A percentile compares a stretch with the other conserved stretches of the same genome.
These are phyloP conservation scores for Exophiala alcalophila DNA, from an alignment of 2,329 filamentous ascomycete genomes.

Conservation along the genomic window DNA sequence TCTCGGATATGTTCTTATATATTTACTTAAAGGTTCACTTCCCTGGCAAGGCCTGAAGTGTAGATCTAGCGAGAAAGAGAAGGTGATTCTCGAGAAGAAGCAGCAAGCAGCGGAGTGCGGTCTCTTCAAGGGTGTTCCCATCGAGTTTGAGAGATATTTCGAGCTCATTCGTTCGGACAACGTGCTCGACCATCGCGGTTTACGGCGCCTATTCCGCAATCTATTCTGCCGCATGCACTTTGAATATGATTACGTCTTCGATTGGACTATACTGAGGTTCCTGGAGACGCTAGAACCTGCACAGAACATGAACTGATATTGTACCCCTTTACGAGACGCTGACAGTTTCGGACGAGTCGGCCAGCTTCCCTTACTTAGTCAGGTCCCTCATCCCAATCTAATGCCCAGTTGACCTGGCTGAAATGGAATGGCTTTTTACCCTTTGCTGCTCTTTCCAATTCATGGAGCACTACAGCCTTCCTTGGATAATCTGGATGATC, in stretches of 20 bases:
- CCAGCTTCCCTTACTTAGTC: too few relatives aligned
- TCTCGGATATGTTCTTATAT: conserved; percentile 71
- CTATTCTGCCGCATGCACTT: conserved; percentile 24
- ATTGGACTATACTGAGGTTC: conserved; percentile 27
- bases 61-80: conserved; percentile 10
- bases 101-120: conserved; percentile 21
- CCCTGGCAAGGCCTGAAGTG: conserved; percentile 69
- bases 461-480: too few relatives aligned
- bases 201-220: conserved; percentile 25
- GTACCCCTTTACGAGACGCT: too few relatives aligned
- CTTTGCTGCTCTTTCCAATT: too few relatives aligned
- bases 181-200: conserved; percentile 24
- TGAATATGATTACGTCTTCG: conserved; percentile 29
- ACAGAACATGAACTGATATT: too few relatives aligned
- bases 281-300: conserved; percentile 8
- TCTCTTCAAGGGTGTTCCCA: conserved; percentile 27
- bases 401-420: too few relatives aligned
- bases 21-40: conserved; percentile 67
- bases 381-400: too few relatives aligned
- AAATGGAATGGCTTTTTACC: too few relatives aligned
- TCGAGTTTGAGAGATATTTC: conserved; percentile 28
- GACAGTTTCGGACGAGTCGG: too few relatives aligned
- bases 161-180: conserved; percentile 21
- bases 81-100: conserved; percentile 29
- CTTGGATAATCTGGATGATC: too few relatives aligned